phyloP scores from a whole-genome alignment of 495 filamentous ascomycete genomes.

The Penicillium antarcticum region DNA sequence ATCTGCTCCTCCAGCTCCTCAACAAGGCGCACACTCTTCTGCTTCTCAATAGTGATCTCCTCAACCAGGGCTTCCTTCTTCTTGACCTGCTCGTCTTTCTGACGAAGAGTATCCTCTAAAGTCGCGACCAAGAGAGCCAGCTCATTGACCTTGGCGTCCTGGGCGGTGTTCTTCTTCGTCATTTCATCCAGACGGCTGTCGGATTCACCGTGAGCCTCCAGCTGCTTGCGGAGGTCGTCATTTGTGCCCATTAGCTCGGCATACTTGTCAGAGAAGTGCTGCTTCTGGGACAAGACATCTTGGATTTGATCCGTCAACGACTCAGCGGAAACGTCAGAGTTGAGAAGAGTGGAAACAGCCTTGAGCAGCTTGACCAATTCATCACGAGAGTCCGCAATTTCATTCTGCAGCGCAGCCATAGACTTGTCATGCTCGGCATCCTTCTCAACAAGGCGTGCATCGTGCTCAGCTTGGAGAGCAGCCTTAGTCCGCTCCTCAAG shows the following conservation, averaged over 20 bases:
- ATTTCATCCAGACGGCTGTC: constrained; percentile 31
- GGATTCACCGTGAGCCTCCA: constrained; percentile 48
- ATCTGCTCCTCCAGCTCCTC: constrained; percentile 97
- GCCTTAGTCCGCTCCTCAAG: constrained; percentile 39
- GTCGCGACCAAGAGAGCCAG: constrained; percentile 52
- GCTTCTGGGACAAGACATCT: constrained; percentile 42
- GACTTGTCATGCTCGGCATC: constrained; percentile 57
- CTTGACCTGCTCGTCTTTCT: constrained; percentile 70
- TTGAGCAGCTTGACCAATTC: constrained; percentile 61
- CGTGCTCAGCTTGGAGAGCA: constrained; percentile 42
- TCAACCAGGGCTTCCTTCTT: constrained; percentile 63
- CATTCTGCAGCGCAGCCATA: constrained; percentile 59
- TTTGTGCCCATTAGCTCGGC: constrained; percentile 40
- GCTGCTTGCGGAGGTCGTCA: constrained; percentile 50
- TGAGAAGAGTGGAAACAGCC: constrained; percentile 46
- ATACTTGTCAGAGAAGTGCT: constrained; percentile 45
- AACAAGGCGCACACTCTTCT: constrained; percentile 85
- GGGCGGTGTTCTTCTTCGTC: constrained; percentile 30
- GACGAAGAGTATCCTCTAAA: constrained; percentile 59
- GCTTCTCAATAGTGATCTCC: constrained; percentile 57
- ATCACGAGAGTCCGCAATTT: constrained; percentile 67
- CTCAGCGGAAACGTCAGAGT: constrained; percentile 46
- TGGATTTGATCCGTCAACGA: constrained; percentile 46
- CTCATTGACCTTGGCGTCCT: constrained; percentile 47
- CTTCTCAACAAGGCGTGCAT: constrained; percentile 43